Evolutionary conservation across 2,329 filamentous ascomycete species (phyloP).

Genomic region (Botrytis byssoidea): DNA sequence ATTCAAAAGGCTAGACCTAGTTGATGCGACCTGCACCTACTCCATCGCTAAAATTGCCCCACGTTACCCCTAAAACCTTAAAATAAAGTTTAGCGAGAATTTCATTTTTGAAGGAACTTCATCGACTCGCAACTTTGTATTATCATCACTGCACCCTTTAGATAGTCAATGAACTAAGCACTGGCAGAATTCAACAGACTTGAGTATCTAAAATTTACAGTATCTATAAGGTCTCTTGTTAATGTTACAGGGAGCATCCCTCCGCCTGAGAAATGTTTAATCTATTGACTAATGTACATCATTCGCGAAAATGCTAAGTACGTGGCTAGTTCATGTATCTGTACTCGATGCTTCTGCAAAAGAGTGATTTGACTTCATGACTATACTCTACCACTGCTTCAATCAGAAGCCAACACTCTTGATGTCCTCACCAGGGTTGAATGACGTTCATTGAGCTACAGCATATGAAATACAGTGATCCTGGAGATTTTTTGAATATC

Average conservation of each 20-base stretch:
- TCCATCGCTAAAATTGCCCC: background rate
- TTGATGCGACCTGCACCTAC: background rate
- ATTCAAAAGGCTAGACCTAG: background rate
- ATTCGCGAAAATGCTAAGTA: background rate
- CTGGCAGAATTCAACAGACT: background rate
- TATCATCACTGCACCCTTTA: background rate
- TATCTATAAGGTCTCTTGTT: background rate
- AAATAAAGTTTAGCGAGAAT: background rate
- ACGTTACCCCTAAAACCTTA: background rate
- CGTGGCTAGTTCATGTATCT: background rate
- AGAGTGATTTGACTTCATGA: background rate
- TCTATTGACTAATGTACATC: background rate
- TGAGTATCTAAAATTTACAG: background rate
- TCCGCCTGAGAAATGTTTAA: background rate
- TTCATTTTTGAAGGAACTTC: background rate
- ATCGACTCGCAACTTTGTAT: background rate
- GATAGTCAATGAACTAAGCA: background rate
- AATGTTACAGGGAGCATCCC: background rate
- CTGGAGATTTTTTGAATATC: fast-evolving
- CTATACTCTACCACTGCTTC: background rate
- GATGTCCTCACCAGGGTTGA: background rate
- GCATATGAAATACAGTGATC: background rate
- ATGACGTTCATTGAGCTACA: background rate
- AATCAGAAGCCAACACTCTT: background rate
- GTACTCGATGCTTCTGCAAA: fast-evolving